A percentile compares a stretch with the other conserved stretches of the same genome.
These are phyloP conservation scores for Pseudogymnoascus sp. DNA, from an alignment of 2,329 filamentous ascomycete species.

Conservation along the genomic window DNA sequence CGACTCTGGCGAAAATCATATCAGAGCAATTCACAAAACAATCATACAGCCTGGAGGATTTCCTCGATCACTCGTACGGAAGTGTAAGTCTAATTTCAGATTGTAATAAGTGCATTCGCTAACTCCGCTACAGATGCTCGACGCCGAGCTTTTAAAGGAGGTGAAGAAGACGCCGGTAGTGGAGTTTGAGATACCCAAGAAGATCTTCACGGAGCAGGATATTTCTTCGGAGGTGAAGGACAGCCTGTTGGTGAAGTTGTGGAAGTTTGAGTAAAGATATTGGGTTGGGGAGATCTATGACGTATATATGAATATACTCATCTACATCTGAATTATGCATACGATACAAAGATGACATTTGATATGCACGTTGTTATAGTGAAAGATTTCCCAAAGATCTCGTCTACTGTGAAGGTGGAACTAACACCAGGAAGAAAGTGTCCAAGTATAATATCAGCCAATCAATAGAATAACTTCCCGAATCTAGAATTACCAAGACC, in stretches of 20 bases:
- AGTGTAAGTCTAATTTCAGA: slow-evolving; percentile 47
- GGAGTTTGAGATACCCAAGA: slow-evolving; percentile 77
- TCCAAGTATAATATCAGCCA: not conserved
- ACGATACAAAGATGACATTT: not conserved
- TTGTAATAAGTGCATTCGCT: slow-evolving; percentile 21
- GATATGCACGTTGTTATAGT: not conserved
- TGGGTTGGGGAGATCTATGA: not conserved
- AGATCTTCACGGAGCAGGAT: slow-evolving; percentile 36
- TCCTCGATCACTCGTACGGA: slow-evolving; percentile 86
- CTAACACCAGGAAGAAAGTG: not conserved
- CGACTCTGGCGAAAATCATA: slow-evolving; percentile 85
- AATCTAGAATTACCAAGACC: slow-evolving; percentile 13
- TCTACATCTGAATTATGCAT: not conserved
- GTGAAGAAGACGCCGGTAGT: slow-evolving; percentile 81
- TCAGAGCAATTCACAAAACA: slow-evolving; percentile 97
- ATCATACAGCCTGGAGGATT: slow-evolving; percentile 91
- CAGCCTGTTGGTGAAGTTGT: slow-evolving; percentile 49
- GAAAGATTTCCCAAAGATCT: not conserved
- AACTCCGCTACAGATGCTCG: slow-evolving; percentile 54
- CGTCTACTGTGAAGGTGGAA: not conserved
- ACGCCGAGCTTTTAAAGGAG: slow-evolving; percentile 73
- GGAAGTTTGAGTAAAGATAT: slow-evolving; percentile 40
- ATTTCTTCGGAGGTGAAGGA: slow-evolving; percentile 37
- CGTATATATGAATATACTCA: not conserved
- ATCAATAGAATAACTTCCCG: slow-evolving; percentile 10